Conservation (phyloP, 2,329 filamentous ascomycete genomes). For the Aspergillus unguis region DNA sequence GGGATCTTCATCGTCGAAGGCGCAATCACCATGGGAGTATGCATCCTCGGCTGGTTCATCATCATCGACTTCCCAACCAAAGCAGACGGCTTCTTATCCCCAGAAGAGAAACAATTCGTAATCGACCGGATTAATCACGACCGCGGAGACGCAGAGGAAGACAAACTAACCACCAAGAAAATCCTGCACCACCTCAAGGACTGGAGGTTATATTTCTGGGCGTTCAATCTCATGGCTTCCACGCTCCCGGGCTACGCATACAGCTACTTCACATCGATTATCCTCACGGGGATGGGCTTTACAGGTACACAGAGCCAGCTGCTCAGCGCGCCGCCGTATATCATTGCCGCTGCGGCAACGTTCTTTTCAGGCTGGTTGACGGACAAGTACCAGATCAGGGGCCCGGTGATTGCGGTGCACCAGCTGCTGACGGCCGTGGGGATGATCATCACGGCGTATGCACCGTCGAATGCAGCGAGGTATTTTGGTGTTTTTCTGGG, state of each 20-base stretch:
- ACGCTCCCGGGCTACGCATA: slow-evolving; percentile 34
- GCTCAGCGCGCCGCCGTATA: slow-evolving; percentile 34
- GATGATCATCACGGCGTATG: slow-evolving; percentile 16
- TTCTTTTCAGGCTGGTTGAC: slow-evolving; percentile 23
- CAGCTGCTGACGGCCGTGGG: slow-evolving; percentile 14
- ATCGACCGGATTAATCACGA: slow-evolving; percentile 36
- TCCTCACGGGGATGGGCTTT: slow-evolving; percentile 38
- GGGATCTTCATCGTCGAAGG: slow-evolving; percentile 29
- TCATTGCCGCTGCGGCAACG: slow-evolving; percentile 34
- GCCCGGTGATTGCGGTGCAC: slow-evolving; percentile 13
- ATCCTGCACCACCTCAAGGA: slow-evolving; percentile 30
- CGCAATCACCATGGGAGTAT: slow-evolving; percentile 29
- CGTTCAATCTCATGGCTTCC: slow-evolving; percentile 32
- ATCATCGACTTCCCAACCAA: slow-evolving; percentile 41
- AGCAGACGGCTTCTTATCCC: slow-evolving; percentile 24
- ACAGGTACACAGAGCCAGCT: slow-evolving; percentile 30
- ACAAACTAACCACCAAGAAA: slow-evolving; percentile 21
- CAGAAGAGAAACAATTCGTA: slow-evolving; percentile 27
- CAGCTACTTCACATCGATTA: slow-evolving; percentile 39
- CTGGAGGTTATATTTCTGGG: slow-evolving; percentile 38
- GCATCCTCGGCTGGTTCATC: slow-evolving; percentile 31
- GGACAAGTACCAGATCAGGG: slow-evolving; percentile 14
- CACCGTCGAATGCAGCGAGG: slow-evolving; percentile 1
- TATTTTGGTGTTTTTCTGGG: slow-evolving; percentile 14
- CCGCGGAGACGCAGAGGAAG: slow-evolving; percentile 32